A percentile compares a stretch with the other conserved stretches of the same genome.
Evolutionary conservation across 352 stramenopile species (phyloP).

Genomic region (Chrysophaeum taylorii): DNA sequence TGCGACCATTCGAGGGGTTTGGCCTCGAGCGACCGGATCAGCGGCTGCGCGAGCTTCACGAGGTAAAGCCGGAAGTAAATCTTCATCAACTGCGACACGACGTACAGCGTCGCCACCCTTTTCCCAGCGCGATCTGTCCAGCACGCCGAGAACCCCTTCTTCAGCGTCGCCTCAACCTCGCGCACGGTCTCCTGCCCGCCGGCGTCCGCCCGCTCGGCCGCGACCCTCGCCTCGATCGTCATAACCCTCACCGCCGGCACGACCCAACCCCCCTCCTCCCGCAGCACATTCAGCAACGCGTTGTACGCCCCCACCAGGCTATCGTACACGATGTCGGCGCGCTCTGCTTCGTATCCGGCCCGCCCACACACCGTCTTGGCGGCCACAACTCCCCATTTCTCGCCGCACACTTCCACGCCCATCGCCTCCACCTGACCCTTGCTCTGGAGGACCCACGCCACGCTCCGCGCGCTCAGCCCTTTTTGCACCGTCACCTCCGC

Average conservation of each 20-base stretch:
- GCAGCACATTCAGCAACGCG: conserved; percentile 1
- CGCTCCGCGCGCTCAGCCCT: too few species aligned
- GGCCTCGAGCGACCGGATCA: neutral
- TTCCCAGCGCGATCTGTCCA: conserved; percentile 3
- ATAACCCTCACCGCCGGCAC: neutral
- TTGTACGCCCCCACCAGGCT: neutral
- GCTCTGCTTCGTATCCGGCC: too few species aligned
- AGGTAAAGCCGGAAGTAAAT: conserved; percentile 84
- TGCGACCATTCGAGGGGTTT: conserved; percentile 37
- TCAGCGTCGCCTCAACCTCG: conserved; percentile 10
- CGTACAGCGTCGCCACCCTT: conserved; percentile 38
- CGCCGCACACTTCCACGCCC: too few species aligned
- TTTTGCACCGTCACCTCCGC: too few species aligned
- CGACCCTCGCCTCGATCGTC: conserved; percentile 6
- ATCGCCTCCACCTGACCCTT: too few species aligned
- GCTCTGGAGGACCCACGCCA: too few species aligned
- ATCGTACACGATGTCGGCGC: too few species aligned
- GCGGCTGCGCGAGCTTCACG: neutral
- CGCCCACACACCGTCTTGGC: too few species aligned
- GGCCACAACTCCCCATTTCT: too few species aligned
- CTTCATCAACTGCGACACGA: conserved; percentile 90
- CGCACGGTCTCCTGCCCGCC: neutral
- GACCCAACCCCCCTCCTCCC: conserved; percentile 4
- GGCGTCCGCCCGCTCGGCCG: neutral
- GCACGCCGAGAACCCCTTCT: conserved; percentile 9